Evolutionary conservation across 2,329 filamentous ascomycete species (phyloP), one percentile per base, ranked within the genome.

Genomic region (Pezicula radicicola): DNA sequence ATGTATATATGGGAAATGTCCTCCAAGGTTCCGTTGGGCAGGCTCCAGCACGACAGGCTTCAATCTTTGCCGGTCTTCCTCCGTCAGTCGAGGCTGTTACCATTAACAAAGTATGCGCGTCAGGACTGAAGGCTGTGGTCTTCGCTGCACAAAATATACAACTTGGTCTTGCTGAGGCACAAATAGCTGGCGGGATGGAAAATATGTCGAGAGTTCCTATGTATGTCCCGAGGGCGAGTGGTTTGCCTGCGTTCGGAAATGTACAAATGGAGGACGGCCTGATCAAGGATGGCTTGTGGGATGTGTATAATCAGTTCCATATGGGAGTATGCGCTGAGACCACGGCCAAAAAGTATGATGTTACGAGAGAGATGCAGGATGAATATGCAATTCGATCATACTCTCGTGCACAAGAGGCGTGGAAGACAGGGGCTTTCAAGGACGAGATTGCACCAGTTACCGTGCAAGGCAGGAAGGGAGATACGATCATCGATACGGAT

Each of bases 1-100:
- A 96, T 72, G 91, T 97, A 15, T 97, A 97, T 76, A 96, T 97
- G 89, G 94, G 94, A 67, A 96, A 97, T 65, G 94, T 97, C 9
- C 80, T 97, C 39, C 87, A 91, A 70, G 93, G 80, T 42, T 82
- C 81, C 16, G 81, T 94, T 6, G 94, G 94, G 43, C 94, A 99
- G 73, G 84, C 94, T 0, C 94, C 94, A 2, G 93, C 94, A 19
- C 85, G 94, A 46, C 94, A 99, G 74, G 94, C 94, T 10, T 77
- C 84, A 59, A 88, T 97, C 54, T 93, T 95, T 66, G 91, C 94
- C 4, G 92, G 92, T 2, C 82, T 97, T 4, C 80, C 91, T 9
- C 76, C 84, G n/a, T 83, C 79, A 6, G 81, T 95, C 51, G 94
- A 99, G 73, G 88, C 92, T 35, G 86, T 88, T 47, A 97, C 94